Conservation (phyloP, 345 rosid genomes). For the Citrus maxima region DNA sequence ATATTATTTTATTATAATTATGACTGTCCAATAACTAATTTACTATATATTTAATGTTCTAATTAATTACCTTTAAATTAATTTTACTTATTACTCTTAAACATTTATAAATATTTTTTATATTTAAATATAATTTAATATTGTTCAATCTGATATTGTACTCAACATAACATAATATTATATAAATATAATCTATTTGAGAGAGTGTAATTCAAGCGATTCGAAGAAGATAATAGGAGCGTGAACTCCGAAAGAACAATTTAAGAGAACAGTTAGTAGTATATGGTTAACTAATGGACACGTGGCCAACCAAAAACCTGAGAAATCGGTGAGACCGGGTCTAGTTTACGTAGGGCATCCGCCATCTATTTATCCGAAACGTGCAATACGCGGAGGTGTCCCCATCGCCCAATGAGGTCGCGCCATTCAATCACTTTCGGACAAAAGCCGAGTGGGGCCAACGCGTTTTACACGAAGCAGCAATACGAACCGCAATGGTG, state of each 20-base stretch:
- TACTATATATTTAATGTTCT: no score
- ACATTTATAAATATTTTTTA: no score
- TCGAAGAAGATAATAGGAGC: background rate
- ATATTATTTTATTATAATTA: no score
- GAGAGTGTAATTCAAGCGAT: constrained; percentile 11
- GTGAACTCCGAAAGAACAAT: background rate
- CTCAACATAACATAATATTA: no score
- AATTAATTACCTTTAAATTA: no score
- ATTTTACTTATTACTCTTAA: no score
- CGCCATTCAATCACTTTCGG: background rate
- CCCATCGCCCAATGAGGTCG: constrained; percentile 17
- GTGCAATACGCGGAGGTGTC: constrained; percentile 21
- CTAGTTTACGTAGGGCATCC: constrained; percentile 33
- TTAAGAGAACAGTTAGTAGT: constrained; percentile 25
- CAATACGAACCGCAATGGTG: background rate
- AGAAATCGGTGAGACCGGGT: constrained; percentile 22
- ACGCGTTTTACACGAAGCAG: constrained; percentile 26
- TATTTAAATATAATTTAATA: no score
- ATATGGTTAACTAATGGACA: constrained; percentile 20
- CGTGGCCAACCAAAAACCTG: constrained; percentile 11
- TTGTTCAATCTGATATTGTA: no score
- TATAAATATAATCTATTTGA: no score
- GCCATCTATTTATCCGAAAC: constrained; percentile 9
- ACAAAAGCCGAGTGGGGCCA: constrained; percentile 8
- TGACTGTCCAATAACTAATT: no score